Conservation (phyloP, 208 protist genomes). For the Tetramitus jugosus region DNA sequence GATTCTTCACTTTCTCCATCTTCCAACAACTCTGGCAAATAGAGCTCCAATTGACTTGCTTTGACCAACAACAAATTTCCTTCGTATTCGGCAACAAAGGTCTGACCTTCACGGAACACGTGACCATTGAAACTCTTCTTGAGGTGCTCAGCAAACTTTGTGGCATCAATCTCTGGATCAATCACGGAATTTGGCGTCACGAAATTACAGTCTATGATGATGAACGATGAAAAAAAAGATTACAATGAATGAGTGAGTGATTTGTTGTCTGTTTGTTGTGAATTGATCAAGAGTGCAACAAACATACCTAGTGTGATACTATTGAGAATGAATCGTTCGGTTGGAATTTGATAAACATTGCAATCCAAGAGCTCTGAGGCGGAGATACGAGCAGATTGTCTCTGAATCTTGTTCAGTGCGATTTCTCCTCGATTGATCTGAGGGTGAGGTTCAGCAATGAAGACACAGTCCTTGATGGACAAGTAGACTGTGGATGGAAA, state of each 20-base stretch:
- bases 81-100: not conserved
- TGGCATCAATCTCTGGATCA: not conserved
- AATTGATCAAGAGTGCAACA: not conserved
- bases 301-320: not conserved
- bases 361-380: not conserved
- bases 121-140: not conserved
- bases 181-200: not conserved
- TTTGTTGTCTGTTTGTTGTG: not conserved
- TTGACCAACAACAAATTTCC: not conserved
- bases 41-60: not conserved
- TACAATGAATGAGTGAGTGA: no score
- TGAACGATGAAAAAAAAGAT: not conserved
- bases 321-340: not conserved
- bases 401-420: slow-evolving; percentile 19
- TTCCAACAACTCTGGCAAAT: not conserved
- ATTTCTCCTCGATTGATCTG: not conserved
- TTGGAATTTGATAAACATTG: not conserved
- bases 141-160: not conserved
- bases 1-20: not conserved
- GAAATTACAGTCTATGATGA: slow-evolving; percentile 13
- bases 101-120: not conserved
- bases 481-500: no score
- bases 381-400: not conserved
- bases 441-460: not conserved
- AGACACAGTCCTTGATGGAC: not conserved